Conservation (phyloP, 192 early-diverging fungal genomes). For the Powellomyces hirtus region DNA sequence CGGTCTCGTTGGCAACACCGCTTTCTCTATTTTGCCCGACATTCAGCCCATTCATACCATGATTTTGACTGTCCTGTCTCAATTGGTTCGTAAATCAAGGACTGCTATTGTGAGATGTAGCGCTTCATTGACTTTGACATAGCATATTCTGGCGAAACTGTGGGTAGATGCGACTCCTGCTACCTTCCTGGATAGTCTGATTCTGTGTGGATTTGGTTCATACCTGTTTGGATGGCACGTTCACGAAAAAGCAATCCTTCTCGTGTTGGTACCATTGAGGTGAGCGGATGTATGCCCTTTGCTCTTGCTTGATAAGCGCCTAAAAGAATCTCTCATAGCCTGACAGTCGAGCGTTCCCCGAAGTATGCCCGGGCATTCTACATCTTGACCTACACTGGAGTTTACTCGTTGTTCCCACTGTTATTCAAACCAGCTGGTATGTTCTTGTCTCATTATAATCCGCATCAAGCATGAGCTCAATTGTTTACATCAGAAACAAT, state of each 20-base stretch:
- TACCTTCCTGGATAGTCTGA: slow-evolving; percentile 70
- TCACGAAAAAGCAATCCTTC: slow-evolving; percentile 92
- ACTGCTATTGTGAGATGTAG: too few species aligned
- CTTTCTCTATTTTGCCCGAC: slow-evolving; percentile 77
- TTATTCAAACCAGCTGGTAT: slow-evolving; percentile 66
- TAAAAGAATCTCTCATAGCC: too few species aligned
- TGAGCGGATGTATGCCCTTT: slow-evolving; percentile 25
- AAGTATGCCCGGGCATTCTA: slow-evolving; percentile 56
- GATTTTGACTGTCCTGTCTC: slow-evolving; percentile 67
- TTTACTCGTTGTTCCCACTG: slow-evolving; percentile 68
- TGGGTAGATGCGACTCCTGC: slow-evolving; percentile 53
- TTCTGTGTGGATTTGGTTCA: slow-evolving; percentile 80
- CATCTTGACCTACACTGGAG: slow-evolving; percentile 61
- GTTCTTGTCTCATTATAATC: too few species aligned
- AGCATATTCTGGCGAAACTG: slow-evolving; percentile 57
- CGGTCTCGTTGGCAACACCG: slow-evolving; percentile 85
- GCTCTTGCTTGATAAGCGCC: not conserved
- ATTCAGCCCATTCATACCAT: slow-evolving; percentile 70
- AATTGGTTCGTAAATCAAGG: slow-evolving; percentile 56
- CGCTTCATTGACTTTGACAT: too few species aligned
- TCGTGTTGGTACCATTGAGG: slow-evolving; percentile 70
- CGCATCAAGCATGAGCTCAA: too few species aligned
- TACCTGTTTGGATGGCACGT: slow-evolving; percentile 99
- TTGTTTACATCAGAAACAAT: slow-evolving; percentile 19
- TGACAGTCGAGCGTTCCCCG: slow-evolving; percentile 46